Base-by-base conservation (phyloP, 257 asterid species). In the Solanum virginianum region DNA sequence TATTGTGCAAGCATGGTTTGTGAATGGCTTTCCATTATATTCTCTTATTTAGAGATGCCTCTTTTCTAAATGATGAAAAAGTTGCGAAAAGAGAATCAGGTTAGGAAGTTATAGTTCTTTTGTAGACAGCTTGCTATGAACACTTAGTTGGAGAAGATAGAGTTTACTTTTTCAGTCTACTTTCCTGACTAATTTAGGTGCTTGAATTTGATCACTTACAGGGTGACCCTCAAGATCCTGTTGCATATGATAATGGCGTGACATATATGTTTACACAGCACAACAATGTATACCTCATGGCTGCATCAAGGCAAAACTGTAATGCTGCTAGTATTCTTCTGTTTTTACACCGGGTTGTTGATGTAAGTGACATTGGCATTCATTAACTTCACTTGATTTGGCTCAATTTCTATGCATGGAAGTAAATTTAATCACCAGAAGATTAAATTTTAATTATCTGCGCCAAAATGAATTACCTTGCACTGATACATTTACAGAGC, bases 191-290 rank as follows among this genome's bases (percentile, higher is more conserved):
- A 74, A 74, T 74, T 47, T 74, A 74, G 22, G 41, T 74, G 81
- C 59, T 47, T 13, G 56, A 74, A 14, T 74, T 47, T 74, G 81
- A 47, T 74, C 81, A 74, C 26, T 74, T 74, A 43, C 88, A 97
- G 99, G 99, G 98, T 86, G 99, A 95, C 91, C 93, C 93, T 80
- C 97, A 95, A 90, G 95, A 97, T 92, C 99, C 99, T 56, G 97
- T 97, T 88, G 99, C 92, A 57, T 80, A 91, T 84, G 99, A 95
- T 81, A 90, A 86, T 89, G 99, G 99, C 59, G 94, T 97, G 49
- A 94, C 98, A 55, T 97, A 97, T 87, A 97, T 97, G 99, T 97
- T 90, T 88, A 92, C 95, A 88, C 99, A 92, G 81, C 99, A 97
- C 93, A 97, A 87, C 93, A 97, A 97, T 91, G 95, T 97, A 80